phyloP scores from a whole-genome alignment of 2,329 filamentous ascomycete genomes.

The Scedosporium boydii region DNA sequence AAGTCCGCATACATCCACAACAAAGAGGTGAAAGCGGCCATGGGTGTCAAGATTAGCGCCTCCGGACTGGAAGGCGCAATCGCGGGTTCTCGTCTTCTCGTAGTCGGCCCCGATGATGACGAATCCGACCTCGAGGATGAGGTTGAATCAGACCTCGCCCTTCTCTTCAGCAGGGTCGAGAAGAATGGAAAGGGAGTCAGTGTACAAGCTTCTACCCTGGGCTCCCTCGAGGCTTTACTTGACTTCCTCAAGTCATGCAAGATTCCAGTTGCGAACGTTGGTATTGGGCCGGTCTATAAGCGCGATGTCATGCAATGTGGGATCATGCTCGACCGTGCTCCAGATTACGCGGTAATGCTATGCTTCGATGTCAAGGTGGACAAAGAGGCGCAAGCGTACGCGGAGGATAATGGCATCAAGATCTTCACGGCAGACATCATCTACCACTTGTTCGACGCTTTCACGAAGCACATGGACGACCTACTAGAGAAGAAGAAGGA shows the following conservation, averaged over 20 bases:
- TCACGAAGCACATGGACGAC: conserved; percentile 88
- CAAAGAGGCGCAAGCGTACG: conserved; percentile 86
- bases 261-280: conserved; percentile 95
- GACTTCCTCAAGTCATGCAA: conserved; percentile 95
- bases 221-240: conserved; percentile 88
- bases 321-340: conserved; percentile 91
- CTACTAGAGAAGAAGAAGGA: conserved; percentile 89
- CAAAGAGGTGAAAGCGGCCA: conserved; percentile 95
- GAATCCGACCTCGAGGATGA: conserved; percentile 96
- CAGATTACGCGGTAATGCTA: conserved; percentile 96
- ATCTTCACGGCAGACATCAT: conserved; percentile 99
- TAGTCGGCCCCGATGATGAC: conserved; percentile 90
- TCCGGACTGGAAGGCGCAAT: conserved; percentile 94
- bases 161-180: conserved; percentile 82
- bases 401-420: conserved; percentile 90
- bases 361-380: conserved; percentile 99
- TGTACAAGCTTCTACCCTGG: conserved; percentile 93
- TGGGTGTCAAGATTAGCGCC: conserved; percentile 98
- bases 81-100: conserved; percentile 86
- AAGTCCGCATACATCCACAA: conserved; percentile 98
- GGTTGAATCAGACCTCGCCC: conserved; percentile 88
- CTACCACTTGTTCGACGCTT: conserved; percentile 94
- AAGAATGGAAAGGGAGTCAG: conserved; percentile 90
- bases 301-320: conserved; percentile 93
- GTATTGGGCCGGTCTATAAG: conserved; percentile 95